These are phyloP conservation scores for Metschnikowia kofuensis DNA, from an alignment of 805 yeast species.

Conservation along the genomic window DNA sequence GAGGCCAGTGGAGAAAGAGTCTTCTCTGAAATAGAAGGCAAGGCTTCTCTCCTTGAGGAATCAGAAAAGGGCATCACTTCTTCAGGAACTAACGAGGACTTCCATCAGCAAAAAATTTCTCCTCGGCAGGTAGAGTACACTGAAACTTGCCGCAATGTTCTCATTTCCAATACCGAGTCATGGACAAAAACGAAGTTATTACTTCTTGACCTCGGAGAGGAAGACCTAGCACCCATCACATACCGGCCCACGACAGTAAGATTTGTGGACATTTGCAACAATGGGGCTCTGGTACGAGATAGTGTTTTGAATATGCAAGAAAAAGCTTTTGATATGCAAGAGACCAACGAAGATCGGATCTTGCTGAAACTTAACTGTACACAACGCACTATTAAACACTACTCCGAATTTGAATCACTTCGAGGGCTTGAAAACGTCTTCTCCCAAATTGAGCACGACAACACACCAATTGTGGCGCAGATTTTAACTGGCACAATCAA, in stretches of 20 bases:
- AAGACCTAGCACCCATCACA: background rate
- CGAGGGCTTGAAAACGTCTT: background rate
- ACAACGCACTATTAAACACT: background rate
- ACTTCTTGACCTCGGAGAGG: constrained; percentile 2
- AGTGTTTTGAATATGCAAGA: background rate
- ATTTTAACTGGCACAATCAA: background rate
- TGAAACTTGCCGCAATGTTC: constrained; percentile 4
- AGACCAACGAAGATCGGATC: no score
- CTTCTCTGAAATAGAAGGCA: no score
- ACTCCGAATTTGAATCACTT: background rate
- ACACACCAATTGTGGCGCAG: background rate
- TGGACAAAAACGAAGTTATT: constrained; percentile 10
- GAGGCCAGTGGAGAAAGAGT: no score
- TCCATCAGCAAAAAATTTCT: background rate
- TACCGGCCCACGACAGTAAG: background rate
- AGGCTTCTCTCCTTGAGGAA: no score
- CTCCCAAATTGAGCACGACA: background rate
- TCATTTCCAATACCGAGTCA: background rate
- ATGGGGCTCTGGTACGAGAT: background rate
- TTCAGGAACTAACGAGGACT: background rate
- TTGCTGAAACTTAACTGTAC: background rate
- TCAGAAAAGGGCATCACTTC: no score
- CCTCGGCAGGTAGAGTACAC: background rate
- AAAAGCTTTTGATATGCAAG: no score
- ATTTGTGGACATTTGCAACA: background rate